A percentile compares a stretch with the other conserved stretches of the same genome.
phyloP scores from a whole-genome alignment of 805 yeast species.

The Nakazawaea laoshanensis region DNA sequence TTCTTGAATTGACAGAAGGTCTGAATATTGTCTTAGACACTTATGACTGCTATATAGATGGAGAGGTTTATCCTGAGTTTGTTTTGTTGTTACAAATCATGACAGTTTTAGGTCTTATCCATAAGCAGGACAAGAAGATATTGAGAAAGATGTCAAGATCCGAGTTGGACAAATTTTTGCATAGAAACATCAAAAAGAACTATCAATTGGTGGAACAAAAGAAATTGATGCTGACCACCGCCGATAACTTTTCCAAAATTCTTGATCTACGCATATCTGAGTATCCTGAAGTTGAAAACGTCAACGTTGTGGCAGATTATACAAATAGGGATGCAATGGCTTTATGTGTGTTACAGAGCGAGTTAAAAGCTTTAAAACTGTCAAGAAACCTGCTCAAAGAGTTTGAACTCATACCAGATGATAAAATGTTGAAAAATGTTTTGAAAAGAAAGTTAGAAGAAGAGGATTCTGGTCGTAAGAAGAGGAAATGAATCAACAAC shows the following conservation, averaged over 20 bases:
- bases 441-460: conserved; percentile 37
- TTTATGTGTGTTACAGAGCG: conserved; percentile 45
- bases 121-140: conserved; percentile 23
- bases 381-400: conserved; percentile 23
- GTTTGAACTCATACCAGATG: conserved; percentile 45
- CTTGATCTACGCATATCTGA: conserved; percentile 28
- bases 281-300: conserved; percentile 32
- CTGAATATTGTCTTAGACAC: conserved; percentile 41
- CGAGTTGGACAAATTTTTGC: conserved; percentile 26
- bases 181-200: conserved; percentile 49
- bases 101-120: conserved; percentile 25
- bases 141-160: conserved; percentile 18
- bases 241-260: conserved; percentile 23
- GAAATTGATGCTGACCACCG: conserved; percentile 32
- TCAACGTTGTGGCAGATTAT: conserved; percentile 14
- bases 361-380: conserved; percentile 38
- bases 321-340: conserved; percentile 37
- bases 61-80: conserved; percentile 54
- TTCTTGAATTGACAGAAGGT: conserved; percentile 22
- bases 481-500: conserved; percentile 16
- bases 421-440: conserved; percentile 49
- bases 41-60: conserved; percentile 53
- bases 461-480: conserved; percentile 18
- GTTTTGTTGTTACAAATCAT: conserved; percentile 45
- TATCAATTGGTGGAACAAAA: conserved; percentile 49